A percentile compares a stretch with the other conserved stretches of the same genome.
Conservation (phyloP, 164 flowering plant genomes). For the Annona squamosa region DNA sequence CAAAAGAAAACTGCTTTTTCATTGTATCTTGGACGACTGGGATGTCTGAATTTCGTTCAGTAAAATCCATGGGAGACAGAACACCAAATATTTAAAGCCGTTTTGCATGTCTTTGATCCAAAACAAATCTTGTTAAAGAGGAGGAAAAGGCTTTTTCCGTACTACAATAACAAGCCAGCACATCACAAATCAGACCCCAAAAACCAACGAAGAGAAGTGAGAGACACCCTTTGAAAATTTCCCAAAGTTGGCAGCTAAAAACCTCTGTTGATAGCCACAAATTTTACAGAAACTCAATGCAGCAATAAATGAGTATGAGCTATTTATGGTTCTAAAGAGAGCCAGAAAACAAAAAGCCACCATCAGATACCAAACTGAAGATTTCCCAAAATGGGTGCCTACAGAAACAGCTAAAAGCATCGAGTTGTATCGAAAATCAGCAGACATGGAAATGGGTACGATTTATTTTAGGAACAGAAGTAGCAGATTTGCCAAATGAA, state of each 20-base stretch:
- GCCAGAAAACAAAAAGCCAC: neutral
- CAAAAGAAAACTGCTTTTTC: neutral
- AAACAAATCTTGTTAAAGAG: neutral
- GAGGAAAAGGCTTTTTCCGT: neutral
- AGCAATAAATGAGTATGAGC: neutral
- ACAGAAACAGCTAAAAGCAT: constrained; percentile 27
- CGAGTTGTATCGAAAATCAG: constrained; percentile 35
- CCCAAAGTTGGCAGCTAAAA: constrained; percentile 8
- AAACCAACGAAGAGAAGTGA: constrained; percentile 13
- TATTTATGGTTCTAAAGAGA: neutral
- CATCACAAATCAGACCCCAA: constrained; percentile 17
- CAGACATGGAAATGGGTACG: constrained; percentile 23
- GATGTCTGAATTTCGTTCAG: neutral
- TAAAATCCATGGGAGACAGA: neutral
- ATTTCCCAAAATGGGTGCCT: constrained; percentile 18
- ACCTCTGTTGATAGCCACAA: neutral
- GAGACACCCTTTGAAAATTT: constrained; percentile 31
- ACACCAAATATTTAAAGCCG: neutral
- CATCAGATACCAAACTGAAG: neutral
- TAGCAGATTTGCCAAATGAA: constrained; percentile 14
- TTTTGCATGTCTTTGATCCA: neutral
- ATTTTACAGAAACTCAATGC: neutral
- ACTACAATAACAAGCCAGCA: neutral
- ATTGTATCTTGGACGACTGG: neutral
- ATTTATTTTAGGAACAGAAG: neutral